Percentiles rank a stretch among this genome's conserved stretches.
Conservation (phyloP, 495 filamentous ascomycete genomes). For the Hypoxylon fragiforme region DNA sequence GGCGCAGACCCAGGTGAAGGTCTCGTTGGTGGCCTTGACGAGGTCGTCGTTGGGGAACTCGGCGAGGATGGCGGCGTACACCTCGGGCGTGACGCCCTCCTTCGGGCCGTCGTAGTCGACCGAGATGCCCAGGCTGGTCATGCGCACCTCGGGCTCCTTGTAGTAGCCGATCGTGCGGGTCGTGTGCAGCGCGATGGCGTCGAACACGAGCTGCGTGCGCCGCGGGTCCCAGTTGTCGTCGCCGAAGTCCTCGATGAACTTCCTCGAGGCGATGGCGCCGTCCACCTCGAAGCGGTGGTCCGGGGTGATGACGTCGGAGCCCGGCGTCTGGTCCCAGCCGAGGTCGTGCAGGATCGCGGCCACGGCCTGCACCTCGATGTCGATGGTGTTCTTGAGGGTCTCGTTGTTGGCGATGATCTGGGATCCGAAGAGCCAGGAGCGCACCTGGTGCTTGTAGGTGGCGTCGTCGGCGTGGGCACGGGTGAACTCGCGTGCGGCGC, state of each 20-base stretch:
- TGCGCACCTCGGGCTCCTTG: conserved; percentile 46
- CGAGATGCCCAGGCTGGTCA: conserved; percentile 39
- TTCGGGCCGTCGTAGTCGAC: conserved; percentile 48
- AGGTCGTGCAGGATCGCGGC: conserved; percentile 58
- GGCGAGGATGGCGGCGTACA: conserved; percentile 35
- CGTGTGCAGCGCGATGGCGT: conserved; percentile 48
- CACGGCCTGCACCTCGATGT: conserved; percentile 55
- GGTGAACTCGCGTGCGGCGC: conserved; percentile 44
- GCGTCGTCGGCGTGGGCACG: conserved; percentile 39
- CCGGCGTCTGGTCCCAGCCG: conserved; percentile 47
- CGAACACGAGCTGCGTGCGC: conserved; percentile 48
- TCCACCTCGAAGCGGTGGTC: conserved; percentile 52
- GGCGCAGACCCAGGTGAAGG: conserved; percentile 39
- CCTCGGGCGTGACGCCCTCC: conserved; percentile 38
- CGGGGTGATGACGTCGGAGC: conserved; percentile 30
- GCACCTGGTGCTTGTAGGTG: conserved; percentile 50
- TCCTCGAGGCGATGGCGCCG: conserved; percentile 43
- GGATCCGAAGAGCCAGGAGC: conserved; percentile 46
- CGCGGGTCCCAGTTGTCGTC: conserved; percentile 41
- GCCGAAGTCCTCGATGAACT: conserved; percentile 39
- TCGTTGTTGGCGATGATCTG: conserved; percentile 43
- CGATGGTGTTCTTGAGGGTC: conserved; percentile 36
- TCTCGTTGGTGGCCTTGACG: conserved; percentile 37
- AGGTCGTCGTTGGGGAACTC: conserved; percentile 41
- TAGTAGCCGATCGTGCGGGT: conserved; percentile 40